Evolutionary conservation across 2,329 filamentous ascomycete species (phyloP), one percentile per base, ranked within the genome.

Genomic region (Fusarium phyllophilum): DNA sequence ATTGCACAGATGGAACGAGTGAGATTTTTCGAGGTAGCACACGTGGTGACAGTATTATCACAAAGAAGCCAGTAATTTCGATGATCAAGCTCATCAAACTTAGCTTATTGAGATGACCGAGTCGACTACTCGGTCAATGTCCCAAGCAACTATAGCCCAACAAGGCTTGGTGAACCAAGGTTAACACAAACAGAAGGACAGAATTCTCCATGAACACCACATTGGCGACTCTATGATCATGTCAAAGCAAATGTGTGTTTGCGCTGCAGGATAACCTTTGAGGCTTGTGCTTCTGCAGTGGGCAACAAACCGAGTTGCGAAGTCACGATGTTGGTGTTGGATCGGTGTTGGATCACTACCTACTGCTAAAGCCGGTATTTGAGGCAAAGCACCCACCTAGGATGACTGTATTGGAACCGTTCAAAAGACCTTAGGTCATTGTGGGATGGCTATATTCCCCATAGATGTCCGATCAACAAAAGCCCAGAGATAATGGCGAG

Each of bases 401-500:
- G 39, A 51, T 48, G 33, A 61, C 66, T 65, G 52, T 42, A 44
- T 60, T 52, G 60, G 72, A 63, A 62, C 41, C 38, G 46, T 66
- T 45, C 54, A 57, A 54, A 51, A 57, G 34, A 54, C 67, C 72
- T 74, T 66, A 77, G 74, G 66, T 73, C 74, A 75, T 75, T 70
- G 67, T 61, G 64, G 61, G 62, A 71, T 62, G 54, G 61, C 48
- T 62, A 55, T 66, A 55, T 70, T 66, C 55, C 52, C 66, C 62
- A 68, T 73, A 59, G 46, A 52, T 52, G 42, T 58, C 71, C 51
- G 60, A 75, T 75, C 73, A 69, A 70, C 74, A 75, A 67, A 72
- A 64, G 55, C 42, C 63, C 29, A 70, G 72, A 52, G 57, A 71
- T 33, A 67, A 78, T 78, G 74, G 76, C 70, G 76, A 78, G 75